A percentile compares a stretch with the other conserved stretches of the same genome.
phyloP scores from a whole-genome alignment of 106 monocot genomes.

The Vanilla planifolia region DNA sequence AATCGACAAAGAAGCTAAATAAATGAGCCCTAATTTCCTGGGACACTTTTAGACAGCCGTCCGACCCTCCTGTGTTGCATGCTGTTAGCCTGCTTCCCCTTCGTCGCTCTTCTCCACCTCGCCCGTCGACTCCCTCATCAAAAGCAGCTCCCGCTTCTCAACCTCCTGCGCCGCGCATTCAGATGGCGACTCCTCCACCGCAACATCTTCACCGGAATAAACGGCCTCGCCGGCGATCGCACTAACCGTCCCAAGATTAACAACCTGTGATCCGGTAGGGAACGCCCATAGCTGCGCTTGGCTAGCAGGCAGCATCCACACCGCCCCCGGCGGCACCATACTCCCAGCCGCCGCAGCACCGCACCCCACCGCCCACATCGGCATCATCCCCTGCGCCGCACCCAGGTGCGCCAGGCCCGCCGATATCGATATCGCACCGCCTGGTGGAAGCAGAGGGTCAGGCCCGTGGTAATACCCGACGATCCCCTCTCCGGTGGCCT shows the following conservation, averaged over 20 bases:
- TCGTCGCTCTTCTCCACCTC: neutral
- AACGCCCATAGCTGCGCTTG: conserved; percentile 26
- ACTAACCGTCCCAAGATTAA: neutral
- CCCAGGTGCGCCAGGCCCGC: conserved; percentile 20
- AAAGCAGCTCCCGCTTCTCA: conserved; percentile 5
- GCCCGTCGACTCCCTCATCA: conserved; percentile 1
- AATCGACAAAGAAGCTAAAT: no score
- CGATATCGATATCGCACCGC: conserved; percentile 12
- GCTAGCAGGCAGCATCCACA: conserved; percentile 1
- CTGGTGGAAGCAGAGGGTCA: neutral
- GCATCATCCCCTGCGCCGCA: conserved; percentile 18
- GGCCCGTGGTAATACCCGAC: conserved; percentile 1
- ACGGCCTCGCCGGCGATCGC: no score
- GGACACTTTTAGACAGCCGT: neutral
- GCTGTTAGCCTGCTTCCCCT: neutral
- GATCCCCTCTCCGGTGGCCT: neutral
- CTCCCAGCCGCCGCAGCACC: conserved; percentile 12
- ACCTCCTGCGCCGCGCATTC: neutral
- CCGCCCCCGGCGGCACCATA: conserved; percentile 19
- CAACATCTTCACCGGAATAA: no score
- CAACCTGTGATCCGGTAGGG: neutral
- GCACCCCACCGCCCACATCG: conserved; percentile 24
- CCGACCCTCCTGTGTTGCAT: neutral
- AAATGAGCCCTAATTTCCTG: neutral
- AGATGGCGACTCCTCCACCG: no score